Percentiles rank a stretch among this genome's conserved stretches.
phyloP scores from a whole-genome alignment of 2,329 filamentous ascomycete species.

The Colletotrichum theobromicola region DNA sequence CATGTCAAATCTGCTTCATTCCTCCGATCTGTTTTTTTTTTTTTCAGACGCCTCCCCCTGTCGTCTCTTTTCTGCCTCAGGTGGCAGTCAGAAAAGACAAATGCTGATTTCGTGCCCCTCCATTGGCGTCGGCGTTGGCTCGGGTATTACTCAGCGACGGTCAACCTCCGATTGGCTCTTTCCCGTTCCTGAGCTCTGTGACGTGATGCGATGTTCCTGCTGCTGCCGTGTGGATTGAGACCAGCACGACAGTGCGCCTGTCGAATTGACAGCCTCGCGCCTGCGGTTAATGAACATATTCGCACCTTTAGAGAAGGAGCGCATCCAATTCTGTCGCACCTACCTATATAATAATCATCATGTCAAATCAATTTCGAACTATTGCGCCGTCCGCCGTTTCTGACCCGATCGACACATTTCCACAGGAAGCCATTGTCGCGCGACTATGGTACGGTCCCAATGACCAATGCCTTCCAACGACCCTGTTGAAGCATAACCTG shows the following conservation, averaged over 20 bases:
- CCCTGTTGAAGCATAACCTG: background rate
- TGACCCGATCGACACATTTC: background rate
- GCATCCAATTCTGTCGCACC: accelerated
- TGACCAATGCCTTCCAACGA: background rate
- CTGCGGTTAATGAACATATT: accelerated
- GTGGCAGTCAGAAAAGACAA: background rate
- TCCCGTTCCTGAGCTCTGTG: background rate
- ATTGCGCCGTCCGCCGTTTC: background rate
- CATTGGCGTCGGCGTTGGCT: background rate
- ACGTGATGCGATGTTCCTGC: background rate
- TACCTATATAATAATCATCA: too few species aligned
- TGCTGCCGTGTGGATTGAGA: background rate
- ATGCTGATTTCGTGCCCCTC: background rate
- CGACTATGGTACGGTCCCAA: too few species aligned
- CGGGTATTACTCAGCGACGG: background rate
- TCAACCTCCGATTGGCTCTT: background rate
- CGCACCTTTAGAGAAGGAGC: background rate
- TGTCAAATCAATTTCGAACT: too few species aligned
- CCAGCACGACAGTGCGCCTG: background rate
- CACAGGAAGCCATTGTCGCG: background rate
- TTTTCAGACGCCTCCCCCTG: background rate
- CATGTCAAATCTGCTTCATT: background rate
- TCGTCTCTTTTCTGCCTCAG: background rate
- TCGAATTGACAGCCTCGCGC: background rate
- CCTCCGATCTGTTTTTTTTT: background rate